Evolutionary conservation across 768 basidiomycete genomes (phyloP).

Genomic region (Phylloporus rhodoxanthus): DNA sequence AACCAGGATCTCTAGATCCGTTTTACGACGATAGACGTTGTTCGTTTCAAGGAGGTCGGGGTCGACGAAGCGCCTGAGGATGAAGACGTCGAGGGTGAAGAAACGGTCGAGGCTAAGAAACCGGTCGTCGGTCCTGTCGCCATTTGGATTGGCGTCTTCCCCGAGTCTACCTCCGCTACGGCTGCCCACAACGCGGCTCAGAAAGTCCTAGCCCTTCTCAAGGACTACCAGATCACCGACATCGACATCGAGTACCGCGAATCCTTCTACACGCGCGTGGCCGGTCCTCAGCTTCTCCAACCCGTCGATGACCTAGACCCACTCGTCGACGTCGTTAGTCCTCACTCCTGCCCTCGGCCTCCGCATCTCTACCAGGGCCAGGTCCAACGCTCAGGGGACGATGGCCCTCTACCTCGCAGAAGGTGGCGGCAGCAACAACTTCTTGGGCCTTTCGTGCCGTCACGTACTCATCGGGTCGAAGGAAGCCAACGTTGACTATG

Average conservation of each 20-base stretch:
- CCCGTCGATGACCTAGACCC: not conserved
- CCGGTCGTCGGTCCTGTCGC: not conserved
- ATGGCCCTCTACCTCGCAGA: constrained; percentile 26
- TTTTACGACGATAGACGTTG: too few species aligned
- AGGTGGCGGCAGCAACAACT: constrained; percentile 25
- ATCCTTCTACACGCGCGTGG: not conserved
- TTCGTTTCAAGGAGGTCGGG: too few species aligned
- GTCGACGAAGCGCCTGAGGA: too few species aligned
- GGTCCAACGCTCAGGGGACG: constrained; percentile 26
- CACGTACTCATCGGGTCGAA: constrained; percentile 25
- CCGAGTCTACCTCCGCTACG: not conserved
- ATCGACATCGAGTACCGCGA: not conserved
- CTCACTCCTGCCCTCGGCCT: constrained; percentile 34
- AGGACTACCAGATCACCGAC: not conserved
- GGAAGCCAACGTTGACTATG: constrained; percentile 26
- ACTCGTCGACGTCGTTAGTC: constrained; percentile 8
- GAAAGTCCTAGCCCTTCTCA: not conserved
- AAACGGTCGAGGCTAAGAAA: too few species aligned
- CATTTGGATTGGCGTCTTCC: not conserved
- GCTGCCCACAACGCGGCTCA: not conserved
- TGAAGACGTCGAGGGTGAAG: too few species aligned
- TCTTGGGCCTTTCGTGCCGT: constrained; percentile 28
- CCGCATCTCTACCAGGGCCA: constrained; percentile 30
- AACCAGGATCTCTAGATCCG: too few species aligned
- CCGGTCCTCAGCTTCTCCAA: not conserved